Evolutionary conservation across 1,139 yeast genomes (phyloP).

Genomic region (Diutina rugosa): DNA sequence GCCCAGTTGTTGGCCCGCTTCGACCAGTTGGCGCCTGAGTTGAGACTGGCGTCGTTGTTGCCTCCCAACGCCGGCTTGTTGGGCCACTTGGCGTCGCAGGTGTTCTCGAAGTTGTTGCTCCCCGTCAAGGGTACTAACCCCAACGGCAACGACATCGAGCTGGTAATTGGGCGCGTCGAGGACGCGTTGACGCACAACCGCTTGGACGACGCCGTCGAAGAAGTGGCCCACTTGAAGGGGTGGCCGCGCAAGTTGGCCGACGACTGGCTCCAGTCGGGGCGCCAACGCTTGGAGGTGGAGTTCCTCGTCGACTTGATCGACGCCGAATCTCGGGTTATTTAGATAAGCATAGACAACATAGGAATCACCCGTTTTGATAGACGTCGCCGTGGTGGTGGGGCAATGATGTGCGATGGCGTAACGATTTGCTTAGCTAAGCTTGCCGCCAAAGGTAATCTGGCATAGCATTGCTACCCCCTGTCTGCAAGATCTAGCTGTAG

Average conservation of each 20-base stretch:
- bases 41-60: conserved; percentile 74
- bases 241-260: conserved; percentile 86
- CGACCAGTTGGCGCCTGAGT: conserved; percentile 70
- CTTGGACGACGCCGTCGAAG: conserved; percentile 83
- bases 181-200: conserved; percentile 64
- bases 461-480: too few species aligned
- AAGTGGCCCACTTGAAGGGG: conserved; percentile 80
- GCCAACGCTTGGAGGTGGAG: conserved; percentile 82
- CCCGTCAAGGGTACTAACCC: conserved; percentile 43
- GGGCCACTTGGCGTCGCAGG: conserved; percentile 73
- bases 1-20: conserved; percentile 65
- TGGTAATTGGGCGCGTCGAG: conserved; percentile 79
- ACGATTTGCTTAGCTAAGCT: too few species aligned
- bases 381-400: too few species aligned
- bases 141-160: conserved; percentile 75
- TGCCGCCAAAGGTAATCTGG: too few species aligned
- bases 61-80: conserved; percentile 95
- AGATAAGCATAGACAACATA: not conserved
- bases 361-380: not conserved
- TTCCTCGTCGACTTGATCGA: conserved; percentile 50
- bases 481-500: too few species aligned
- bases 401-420: too few species aligned
- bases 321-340: not conserved
- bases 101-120: conserved; percentile 67
- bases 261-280: conserved; percentile 84